These are phyloP conservation scores for Sungouiella thailandica DNA, from an alignment of 805 yeast genomes.

Conservation along the genomic window DNA sequence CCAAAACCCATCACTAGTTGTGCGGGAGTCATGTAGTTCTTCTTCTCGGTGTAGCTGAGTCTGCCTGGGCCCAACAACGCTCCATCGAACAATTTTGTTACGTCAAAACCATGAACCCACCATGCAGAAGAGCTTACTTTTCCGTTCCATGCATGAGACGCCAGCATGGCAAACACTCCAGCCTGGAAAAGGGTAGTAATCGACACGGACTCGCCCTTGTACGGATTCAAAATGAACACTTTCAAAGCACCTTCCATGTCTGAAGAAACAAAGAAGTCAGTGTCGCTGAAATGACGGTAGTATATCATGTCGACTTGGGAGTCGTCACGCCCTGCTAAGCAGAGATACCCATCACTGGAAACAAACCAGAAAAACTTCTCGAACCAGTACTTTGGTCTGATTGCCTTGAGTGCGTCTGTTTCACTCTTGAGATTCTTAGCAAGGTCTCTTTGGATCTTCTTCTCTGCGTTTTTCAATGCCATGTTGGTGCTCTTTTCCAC, in stretches of 20 bases:
- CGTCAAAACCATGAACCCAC: slow-evolving; percentile 67
- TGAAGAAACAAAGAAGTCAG: slow-evolving; percentile 68
- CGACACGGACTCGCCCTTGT: slow-evolving; percentile 64
- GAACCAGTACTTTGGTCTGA: slow-evolving; percentile 80
- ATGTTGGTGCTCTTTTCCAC: slow-evolving; percentile 72
- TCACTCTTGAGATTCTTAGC: slow-evolving; percentile 56
- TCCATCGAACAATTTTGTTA: slow-evolving; percentile 67
- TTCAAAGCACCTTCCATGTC: slow-evolving; percentile 71
- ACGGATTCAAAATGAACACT: slow-evolving; percentile 79
- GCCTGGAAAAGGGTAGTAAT: slow-evolving; percentile 89
- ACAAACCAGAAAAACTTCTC: slow-evolving; percentile 94
- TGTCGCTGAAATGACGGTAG: slow-evolving; percentile 67
- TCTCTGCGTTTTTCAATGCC: slow-evolving; percentile 81
- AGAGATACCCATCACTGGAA: slow-evolving; percentile 82
- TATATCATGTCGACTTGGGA: slow-evolving; percentile 77
- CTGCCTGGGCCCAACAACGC: slow-evolving; percentile 56
- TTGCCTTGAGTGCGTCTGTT: slow-evolving; percentile 44
- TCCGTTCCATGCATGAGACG: slow-evolving; percentile 87
- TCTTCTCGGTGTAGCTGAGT: slow-evolving; percentile 51
- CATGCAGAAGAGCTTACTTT: slow-evolving; percentile 80
- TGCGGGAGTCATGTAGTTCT: slow-evolving; percentile 66
- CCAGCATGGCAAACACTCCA: slow-evolving; percentile 74
- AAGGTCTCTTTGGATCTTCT: slow-evolving; percentile 68
- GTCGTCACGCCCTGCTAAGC: slow-evolving; percentile 81
- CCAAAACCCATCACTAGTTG: slow-evolving; percentile 89